These are phyloP conservation scores for Acanthamoeba triangularis DNA, from an alignment of 208 protist genomes.

Conservation along the genomic window DNA sequence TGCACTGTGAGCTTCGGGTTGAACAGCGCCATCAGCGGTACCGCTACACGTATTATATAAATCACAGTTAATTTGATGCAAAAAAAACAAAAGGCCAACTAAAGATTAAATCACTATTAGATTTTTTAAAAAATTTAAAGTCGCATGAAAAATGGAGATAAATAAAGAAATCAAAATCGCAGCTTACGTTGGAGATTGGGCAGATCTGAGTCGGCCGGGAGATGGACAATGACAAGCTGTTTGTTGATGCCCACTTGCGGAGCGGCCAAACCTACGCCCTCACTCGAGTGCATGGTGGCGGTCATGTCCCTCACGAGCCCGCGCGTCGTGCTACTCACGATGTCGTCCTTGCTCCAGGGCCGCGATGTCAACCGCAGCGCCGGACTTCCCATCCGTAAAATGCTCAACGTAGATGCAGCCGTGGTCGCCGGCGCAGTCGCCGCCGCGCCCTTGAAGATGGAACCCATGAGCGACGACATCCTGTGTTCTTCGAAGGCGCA, in stretches of 20 bases:
- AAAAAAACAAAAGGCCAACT: too few relatives aligned
- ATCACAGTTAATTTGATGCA: too few relatives aligned
- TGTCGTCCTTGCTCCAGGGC: constrained; percentile 7
- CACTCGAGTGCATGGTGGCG: neutral
- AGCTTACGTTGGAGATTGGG: constrained; percentile 16
- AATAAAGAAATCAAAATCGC: neutral
- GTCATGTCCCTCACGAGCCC: constrained; percentile 31
- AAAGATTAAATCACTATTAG: too few relatives aligned
- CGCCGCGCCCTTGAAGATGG: neutral
- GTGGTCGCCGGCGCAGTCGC: neutral
- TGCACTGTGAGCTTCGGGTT: constrained; percentile 63
- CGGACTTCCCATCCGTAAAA: constrained; percentile 20
- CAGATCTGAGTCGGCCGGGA: neutral
- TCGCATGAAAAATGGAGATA: too few relatives aligned
- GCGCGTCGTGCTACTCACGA: neutral
- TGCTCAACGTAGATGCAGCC: neutral
- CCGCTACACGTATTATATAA: too few relatives aligned
- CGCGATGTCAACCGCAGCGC: neutral
- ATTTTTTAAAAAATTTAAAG: too few relatives aligned
- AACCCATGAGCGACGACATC: neutral
- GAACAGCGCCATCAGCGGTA: constrained; percentile 11
- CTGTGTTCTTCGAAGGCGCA: neutral
- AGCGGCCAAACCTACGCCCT: constrained; percentile 45
- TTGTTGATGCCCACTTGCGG: constrained; percentile 57
- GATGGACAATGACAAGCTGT: constrained; percentile 55